A percentile compares a stretch with the other conserved stretches of the same genome.
Evolutionary conservation across 176 grass and related monocot species (phyloP).

Genomic region (Zea mays): DNA sequence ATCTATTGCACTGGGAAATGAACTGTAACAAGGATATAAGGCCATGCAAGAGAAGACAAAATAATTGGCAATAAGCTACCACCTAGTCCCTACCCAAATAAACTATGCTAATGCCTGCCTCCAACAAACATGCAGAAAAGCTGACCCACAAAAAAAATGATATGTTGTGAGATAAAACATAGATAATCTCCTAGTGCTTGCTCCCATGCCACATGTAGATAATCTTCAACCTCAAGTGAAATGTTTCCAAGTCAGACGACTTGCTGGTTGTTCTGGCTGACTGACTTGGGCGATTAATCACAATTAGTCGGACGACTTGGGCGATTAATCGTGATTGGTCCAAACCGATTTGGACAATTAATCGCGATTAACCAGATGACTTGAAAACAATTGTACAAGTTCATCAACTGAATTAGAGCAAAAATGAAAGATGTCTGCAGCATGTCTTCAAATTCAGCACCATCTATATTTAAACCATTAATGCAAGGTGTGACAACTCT

Average conservation of each 20-base stretch:
- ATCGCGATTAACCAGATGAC: no score
- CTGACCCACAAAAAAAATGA: not conserved
- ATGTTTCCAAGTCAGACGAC: no score
- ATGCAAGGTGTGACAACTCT: not conserved
- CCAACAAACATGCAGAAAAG: not conserved
- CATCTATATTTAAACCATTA: not conserved
- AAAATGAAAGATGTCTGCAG: not conserved
- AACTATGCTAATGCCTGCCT: conserved; percentile 5
- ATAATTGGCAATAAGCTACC: not conserved
- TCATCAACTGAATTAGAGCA: not conserved
- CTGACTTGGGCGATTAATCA: no score
- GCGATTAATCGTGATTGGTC: no score
- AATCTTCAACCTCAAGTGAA: not conserved
- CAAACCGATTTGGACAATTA: no score
- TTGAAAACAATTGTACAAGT: no score
- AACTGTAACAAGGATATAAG: not conserved
- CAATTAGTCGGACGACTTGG: no score
- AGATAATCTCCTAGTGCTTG: not conserved
- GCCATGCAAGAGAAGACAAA: not conserved
- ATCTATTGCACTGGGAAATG: not conserved
- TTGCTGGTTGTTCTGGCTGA: no score
- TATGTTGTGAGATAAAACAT: not conserved
- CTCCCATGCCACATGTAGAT: not conserved
- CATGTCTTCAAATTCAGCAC: not conserved
- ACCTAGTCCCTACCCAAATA: not conserved